Percentiles rank a stretch among this genome's conserved stretches.
Conservation (phyloP, 148 eudicot genomes). For the Heliamphora exappendiculata region DNA sequence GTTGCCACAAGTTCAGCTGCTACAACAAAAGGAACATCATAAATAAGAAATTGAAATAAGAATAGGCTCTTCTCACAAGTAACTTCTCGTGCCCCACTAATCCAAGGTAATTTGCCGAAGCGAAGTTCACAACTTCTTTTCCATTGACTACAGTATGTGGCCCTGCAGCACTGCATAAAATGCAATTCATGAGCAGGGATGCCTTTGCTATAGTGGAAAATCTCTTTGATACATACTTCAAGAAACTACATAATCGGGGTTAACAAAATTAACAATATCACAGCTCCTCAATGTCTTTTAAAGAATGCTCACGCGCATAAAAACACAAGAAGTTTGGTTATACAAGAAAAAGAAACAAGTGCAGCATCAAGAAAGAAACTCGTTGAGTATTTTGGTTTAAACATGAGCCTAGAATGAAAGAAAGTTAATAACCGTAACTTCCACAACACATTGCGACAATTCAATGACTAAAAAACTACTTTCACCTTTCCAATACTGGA, state of each 20-base stretch:
- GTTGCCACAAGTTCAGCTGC: not conserved
- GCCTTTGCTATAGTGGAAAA: not conserved
- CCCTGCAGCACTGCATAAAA: slow-evolving; percentile 66
- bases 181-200: slow-evolving; percentile 15
- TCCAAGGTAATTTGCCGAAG: slow-evolving; percentile 87
- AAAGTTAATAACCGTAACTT: not conserved
- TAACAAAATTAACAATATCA: not conserved
- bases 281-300: not conserved
- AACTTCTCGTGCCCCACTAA: slow-evolving; percentile 62
- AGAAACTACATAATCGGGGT: not conserved
- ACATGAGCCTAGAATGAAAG: not conserved
- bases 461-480: too few relatives aligned
- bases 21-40: not conserved
- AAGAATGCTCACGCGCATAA: not conserved
- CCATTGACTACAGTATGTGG: slow-evolving; percentile 71
- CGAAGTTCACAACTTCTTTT: slow-evolving; percentile 73
- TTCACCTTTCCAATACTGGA: too few relatives aligned
- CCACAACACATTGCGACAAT: too few relatives aligned
- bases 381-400: not conserved
- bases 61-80: slow-evolving; percentile 45
- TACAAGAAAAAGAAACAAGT: not conserved
- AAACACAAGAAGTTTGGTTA: not conserved
- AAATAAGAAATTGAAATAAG: not conserved
- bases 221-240: not conserved
- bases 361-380: not conserved